phyloP scores from a whole-genome alignment of 176 grass and related monocot genomes.

The Urochloa ruziziensis region DNA sequence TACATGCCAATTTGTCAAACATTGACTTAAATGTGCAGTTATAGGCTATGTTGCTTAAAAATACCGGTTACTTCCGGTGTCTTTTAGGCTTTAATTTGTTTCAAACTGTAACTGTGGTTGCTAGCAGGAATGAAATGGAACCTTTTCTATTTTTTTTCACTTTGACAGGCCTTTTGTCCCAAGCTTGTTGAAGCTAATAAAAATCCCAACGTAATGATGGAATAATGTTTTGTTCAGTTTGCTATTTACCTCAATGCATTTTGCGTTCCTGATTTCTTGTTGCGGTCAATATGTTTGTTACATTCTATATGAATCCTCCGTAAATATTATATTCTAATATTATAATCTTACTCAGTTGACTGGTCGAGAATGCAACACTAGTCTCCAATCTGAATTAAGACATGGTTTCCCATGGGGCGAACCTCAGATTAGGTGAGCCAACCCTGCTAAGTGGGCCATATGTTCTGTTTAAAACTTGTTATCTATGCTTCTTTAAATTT shows the following conservation, averaged over 20 bases:
- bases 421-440: constrained; percentile 37
- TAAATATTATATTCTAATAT: constrained; percentile 31
- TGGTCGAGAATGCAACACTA: constrained; percentile 31
- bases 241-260: background rate
- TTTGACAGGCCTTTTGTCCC: background rate
- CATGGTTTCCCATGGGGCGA: constrained; percentile 33
- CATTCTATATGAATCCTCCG: background rate
- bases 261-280: background rate
- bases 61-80: background rate
- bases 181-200: background rate
- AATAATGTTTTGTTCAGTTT: background rate
- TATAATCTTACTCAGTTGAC: constrained; percentile 49
- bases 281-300: background rate
- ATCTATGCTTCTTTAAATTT: background rate
- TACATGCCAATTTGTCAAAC: background rate
- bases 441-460: background rate
- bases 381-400: constrained; percentile 38
- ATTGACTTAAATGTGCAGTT: background rate
- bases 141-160: background rate
- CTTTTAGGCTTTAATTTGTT: too few relatives aligned
- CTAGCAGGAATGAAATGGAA: background rate
- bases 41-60: background rate
- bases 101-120: background rate
- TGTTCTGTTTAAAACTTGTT: constrained; percentile 19
- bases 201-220: background rate